Evolutionary conservation across 129 eudicot genomes (phyloP), one percentile per base, ranked within the genome.

Genomic region (Chrysanthemum seticuspe): DNA sequence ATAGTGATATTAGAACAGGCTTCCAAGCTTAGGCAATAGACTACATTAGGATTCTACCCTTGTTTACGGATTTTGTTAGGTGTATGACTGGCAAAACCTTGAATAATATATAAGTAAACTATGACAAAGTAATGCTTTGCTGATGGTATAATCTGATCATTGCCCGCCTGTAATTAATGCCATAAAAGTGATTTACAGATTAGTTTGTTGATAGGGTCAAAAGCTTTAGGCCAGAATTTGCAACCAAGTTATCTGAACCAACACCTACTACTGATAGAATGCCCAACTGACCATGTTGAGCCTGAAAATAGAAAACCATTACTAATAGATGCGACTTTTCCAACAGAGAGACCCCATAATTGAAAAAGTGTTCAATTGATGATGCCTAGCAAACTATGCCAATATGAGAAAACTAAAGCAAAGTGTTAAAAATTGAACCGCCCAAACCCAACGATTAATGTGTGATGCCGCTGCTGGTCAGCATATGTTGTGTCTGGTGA

Each of bases 181-280:
- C 63, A 16, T 13, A 57, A 13, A 66, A 19, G 48, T 75, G n/a
- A 75, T 67, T 68, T 9, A 8, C 31, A 67, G n/a, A 19, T 19
- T 19, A 19, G 21, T 19, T 19, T 19, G 21, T 19, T 19, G 21
- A 19, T 19, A 19, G 21, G 21, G 21, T 19, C 21, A 19, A 19
- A 19, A 19, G 21, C 21, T 19, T 19, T 19, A 19, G 25, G 23
- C 6, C 65, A 63, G 15, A 62, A 62, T 31, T 49, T 65, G 47
- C 19, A 12, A 36, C 21, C 69, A 64, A 52, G 13, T 48, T 63
- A 63, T 9, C 48, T 75, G 49, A 76, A 76, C 50, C 68, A 75
- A 67, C 61, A 16, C 68, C 61, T 60, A 12, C 13, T 59, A 61
- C 52, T 54, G 2, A 68, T 54, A 48, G 69, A 76, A 68, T 16